Evolutionary conservation across 768 basidiomycete species (phyloP), one percentile per base, ranked within the genome.

Genomic region (Tulasnella sp.): DNA sequence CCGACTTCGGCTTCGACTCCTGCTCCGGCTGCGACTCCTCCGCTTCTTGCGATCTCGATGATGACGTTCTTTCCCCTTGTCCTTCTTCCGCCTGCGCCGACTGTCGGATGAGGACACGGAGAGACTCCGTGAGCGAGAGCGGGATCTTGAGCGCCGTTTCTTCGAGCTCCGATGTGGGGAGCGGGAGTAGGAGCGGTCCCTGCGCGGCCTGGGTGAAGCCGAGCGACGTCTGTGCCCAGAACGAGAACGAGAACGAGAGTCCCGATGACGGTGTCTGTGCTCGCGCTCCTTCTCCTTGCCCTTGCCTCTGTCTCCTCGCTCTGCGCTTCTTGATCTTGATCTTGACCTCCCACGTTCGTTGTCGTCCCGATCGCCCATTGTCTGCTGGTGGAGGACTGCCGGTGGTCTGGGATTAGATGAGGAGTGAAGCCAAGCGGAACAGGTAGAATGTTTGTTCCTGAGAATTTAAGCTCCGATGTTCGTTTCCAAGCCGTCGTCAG

Each of bases 31-130:
- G 34, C 64, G 64, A 84, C 44, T 73, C 72, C 72, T 78, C 42
- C 74, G 76, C 76, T 58, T 77, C 48, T 77, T 50, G n/a, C 76
- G 76, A 69, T 69, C 64, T 20, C 64, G 64, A 37, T 69, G 31
- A 69, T 64, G 28, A 20, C 58, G 18, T 3, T 80, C 79, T 42
- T 75, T 80, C 11, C 79, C 74, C 84, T 89, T 83, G 84, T 87
- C 88, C 78, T 90, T 89, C 83, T 88, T 87, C 83, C 82, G 83
- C 85, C 18, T 88, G 88, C n/a, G 86, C 86, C 81, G 83, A 28
- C 78, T 83, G 74, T 83, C 80, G n/a, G 83, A 84, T 40, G 84
- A 84, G 18, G 80, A 42, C 34, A 81, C 80, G 8, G 60, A 77
- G 18, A 84, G 82, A 34, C 81, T 82, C 12, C 84, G 85, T 5